A percentile compares a stretch with the other conserved stretches of the same genome.
These are phyloP conservation scores for Botryotinia convoluta DNA, from an alignment of 2,329 filamentous ascomycete genomes.

Conservation along the genomic window DNA sequence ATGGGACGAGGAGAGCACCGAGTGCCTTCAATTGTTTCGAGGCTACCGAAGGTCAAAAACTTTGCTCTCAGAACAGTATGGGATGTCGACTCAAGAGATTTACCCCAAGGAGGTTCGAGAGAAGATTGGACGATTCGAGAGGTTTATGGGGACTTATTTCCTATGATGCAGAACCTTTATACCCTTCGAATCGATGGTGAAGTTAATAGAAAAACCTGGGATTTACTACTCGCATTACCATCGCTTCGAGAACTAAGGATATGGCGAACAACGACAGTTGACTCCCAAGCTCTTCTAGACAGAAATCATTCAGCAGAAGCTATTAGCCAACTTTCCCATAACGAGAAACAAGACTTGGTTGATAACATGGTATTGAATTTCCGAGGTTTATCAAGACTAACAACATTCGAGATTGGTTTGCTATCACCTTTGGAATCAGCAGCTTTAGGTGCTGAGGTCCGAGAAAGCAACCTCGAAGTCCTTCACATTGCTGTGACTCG, in stretches of 20 bases:
- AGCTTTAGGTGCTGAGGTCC: conserved; percentile 15
- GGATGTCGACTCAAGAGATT: conserved; percentile 18
- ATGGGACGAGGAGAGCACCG: background rate
- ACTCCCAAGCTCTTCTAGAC: conserved; percentile 15
- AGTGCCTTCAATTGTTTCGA: conserved; percentile 16
- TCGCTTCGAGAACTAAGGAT: conserved; percentile 19
- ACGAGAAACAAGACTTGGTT: conserved; percentile 3
- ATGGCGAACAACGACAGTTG: conserved; percentile 19
- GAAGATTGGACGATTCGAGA: conserved; percentile 4
- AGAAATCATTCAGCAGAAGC: background rate
- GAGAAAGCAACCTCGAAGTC: conserved; percentile 17
- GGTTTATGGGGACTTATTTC: conserved; percentile 4
- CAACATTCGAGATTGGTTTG: conserved; percentile 18
- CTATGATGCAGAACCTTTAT: conserved; percentile 10
- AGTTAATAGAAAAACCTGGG: conserved; percentile 16
- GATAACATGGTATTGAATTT: conserved; percentile 16
- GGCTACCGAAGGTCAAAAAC: conserved; percentile 13
- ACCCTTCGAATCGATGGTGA: conserved; percentile 18
- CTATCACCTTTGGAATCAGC: conserved; percentile 20
- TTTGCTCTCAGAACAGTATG: conserved; percentile 19
- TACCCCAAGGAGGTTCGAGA: conserved; percentile 13
- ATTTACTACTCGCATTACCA: conserved; percentile 10
- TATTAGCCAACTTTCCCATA: background rate
- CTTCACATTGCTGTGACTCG: conserved; percentile 20
- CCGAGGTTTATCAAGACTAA: conserved; percentile 16